Evolutionary conservation across 140 eudicot genomes (phyloP), one percentile per base, ranked within the genome.

Genomic region (Senecio squalidus): DNA sequence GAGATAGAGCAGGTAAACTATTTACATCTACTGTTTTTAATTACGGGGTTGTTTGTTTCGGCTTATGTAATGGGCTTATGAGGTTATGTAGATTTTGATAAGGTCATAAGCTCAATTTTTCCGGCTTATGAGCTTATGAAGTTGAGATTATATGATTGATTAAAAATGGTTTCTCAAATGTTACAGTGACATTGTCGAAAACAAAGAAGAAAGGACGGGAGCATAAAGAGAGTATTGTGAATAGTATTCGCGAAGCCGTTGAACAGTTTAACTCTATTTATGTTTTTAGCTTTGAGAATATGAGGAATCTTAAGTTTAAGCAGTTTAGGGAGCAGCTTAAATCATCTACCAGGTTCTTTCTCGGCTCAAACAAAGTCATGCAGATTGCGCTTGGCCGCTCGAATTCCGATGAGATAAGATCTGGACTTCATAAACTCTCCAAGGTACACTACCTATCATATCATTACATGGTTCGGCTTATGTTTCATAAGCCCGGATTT

Each of bases 181-280:
- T 10, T 80, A 62, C 76, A 92, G 99, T 92, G 77, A 92, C 99
- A 13, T 70, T 92, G 31, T 92, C 99, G 6, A 87, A 92, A 81
- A 92, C 96, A 24, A 92, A 92, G 89, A 92, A 92, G 92, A 92
- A 92, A 68, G 99, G 99, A n/a, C 84, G 83, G 38, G 96, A 84
- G 67, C 99, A 88, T 17, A 92, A 92, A 61, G 99, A 92, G 75
- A 69, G n/a, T 16, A 81, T 92, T 9, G 92, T 92, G 39, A 88
- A 39, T 28, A 51, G 85, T 9, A 92, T 92, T 22, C 73, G 99
- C 13, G 93, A 87, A 6, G 86, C 96, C 0, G 89, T 69, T 8
- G 99, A 92, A 41, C 60, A 74, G 7, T 92, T 84, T 39, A 77
- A 49, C 21, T 84, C 99, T 1, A 76, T 61, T 5, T 92, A 80